Evolutionary conservation across 2,329 filamentous ascomycete genomes (phyloP).

Genomic region (Alternaria sp.): DNA sequence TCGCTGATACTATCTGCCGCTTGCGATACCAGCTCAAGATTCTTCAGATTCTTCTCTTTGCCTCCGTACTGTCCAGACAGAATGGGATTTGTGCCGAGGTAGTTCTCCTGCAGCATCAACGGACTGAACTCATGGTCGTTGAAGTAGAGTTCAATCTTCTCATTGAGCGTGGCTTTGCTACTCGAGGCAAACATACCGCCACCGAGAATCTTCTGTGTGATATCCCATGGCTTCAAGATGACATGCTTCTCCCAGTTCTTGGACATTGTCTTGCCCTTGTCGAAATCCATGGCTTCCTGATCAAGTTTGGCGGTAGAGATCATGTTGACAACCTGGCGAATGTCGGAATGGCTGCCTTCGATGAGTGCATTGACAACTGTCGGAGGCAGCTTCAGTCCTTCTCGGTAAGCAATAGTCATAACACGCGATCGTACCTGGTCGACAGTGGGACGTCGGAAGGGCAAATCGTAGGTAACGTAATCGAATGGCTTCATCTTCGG

Average conservation of each 20-base stretch:
- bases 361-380: constrained; percentile 91
- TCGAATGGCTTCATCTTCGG: constrained; percentile 99
- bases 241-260: constrained; percentile 99
- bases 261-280: constrained; percentile 90
- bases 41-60: constrained; percentile 77
- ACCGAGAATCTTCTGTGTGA: constrained; percentile 89
- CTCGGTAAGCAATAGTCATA: constrained; percentile 92
- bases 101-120: constrained; percentile 98
- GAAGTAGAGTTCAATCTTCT: constrained; percentile 99
- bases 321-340: constrained; percentile 99
- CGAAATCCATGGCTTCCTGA: constrained; percentile 78
- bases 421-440: constrained; percentile 92
- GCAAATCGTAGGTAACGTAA: constrained; percentile 80
- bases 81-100: constrained; percentile 82
- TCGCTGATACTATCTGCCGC: constrained; percentile 97
- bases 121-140: constrained; percentile 98
- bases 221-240: constrained; percentile 97
- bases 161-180: constrained; percentile 88
- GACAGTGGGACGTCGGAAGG: constrained; percentile 87
- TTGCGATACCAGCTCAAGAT: constrained; percentile 84
- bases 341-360: constrained; percentile 94
- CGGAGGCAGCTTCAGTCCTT: constrained; percentile 84
- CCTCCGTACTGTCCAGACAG: constrained; percentile 68
- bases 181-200: constrained; percentile 84
- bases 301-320: constrained; percentile 92